Evolutionary conservation across 169 alveolate species (phyloP).

Genomic region (Plasmodium coatneyi): DNA sequence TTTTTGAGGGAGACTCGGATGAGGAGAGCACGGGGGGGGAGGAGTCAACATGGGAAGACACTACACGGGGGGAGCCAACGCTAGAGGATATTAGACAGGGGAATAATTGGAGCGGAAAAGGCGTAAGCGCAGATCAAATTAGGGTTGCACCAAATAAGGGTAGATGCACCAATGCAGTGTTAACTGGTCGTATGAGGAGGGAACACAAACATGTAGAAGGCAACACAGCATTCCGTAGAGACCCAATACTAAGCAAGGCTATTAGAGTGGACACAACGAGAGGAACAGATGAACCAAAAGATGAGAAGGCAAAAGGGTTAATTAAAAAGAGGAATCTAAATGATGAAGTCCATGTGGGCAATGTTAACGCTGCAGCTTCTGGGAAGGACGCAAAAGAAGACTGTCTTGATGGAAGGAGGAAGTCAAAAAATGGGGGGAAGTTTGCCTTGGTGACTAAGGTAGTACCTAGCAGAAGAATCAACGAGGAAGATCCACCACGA

Average conservation of each 20-base stretch:
- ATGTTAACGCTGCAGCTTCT: background rate
- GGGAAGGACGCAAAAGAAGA: background rate
- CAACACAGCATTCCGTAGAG: background rate
- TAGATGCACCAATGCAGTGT: background rate
- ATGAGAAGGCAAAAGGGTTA: background rate
- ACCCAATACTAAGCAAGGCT: background rate
- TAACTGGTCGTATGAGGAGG: background rate
- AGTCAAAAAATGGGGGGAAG: background rate
- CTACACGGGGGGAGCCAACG: no score
- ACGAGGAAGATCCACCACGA: background rate
- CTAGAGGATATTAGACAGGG: background rate
- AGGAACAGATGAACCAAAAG: background rate
- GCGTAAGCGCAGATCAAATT: background rate
- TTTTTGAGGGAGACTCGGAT: constrained; percentile 29
- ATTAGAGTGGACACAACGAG: background rate
- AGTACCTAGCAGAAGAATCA: background rate
- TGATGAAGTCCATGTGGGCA: background rate
- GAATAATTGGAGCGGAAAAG: background rate
- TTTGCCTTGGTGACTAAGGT: background rate
- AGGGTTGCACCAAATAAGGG: background rate
- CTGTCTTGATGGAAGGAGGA: background rate
- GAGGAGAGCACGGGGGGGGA: background rate
- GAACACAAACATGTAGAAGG: background rate
- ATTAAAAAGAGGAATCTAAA: background rate
- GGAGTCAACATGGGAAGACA: background rate